A percentile compares a stretch with the other conserved stretches of the same genome.
Conservation (phyloP, 2,329 filamentous ascomycete genomes). For the Akanthomyces uredinophilus region DNA sequence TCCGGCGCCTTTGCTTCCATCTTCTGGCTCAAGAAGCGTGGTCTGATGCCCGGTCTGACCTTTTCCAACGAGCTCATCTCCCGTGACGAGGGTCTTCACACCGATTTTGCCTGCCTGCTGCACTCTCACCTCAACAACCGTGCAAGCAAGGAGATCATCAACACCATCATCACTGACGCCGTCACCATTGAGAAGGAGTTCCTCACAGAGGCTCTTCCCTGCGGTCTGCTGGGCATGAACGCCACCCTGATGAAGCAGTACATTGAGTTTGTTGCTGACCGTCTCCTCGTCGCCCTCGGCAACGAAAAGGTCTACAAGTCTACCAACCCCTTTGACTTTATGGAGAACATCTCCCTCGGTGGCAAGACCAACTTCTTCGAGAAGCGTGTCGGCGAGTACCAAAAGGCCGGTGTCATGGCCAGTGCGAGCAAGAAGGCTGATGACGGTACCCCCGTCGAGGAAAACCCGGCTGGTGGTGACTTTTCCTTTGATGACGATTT, state of each 20-base stretch:
- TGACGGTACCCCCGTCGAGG: constrained; percentile 38
- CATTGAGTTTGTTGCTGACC: constrained; percentile 98
- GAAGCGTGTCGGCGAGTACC: constrained; percentile 99
- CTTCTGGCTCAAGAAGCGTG: constrained; percentile 99
- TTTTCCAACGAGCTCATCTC: constrained; percentile 99
- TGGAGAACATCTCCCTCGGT: constrained; percentile 98
- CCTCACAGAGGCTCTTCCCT: constrained; percentile 89
- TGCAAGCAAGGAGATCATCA: constrained; percentile 72
- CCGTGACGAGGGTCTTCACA: constrained; percentile 98
- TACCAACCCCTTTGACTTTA: constrained; percentile 98
- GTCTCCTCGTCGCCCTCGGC: constrained; percentile 85
- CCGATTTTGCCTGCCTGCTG: constrained; percentile 94
- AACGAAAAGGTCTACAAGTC: constrained; percentile 92
- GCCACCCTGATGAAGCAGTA: constrained; percentile 97
- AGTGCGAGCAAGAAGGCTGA: constrained; percentile 72
- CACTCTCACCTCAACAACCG: constrained; percentile 97
- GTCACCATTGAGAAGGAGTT: constrained; percentile 97
- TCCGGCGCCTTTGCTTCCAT: constrained; percentile 97
- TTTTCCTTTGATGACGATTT: constrained; percentile 97
- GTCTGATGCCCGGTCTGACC: constrained; percentile 94
- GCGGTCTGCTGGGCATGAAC: constrained; percentile 96
- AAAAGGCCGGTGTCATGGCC: constrained; percentile 98
- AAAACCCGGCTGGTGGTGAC: constrained; percentile 63
- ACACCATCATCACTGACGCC: constrained; percentile 89
- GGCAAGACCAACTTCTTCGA: constrained; percentile 99